Percentiles rank a stretch among this genome's conserved stretches.
Evolutionary conservation across 2,329 filamentous ascomycete species (phyloP).

Genomic region (Aspergillus persii): DNA sequence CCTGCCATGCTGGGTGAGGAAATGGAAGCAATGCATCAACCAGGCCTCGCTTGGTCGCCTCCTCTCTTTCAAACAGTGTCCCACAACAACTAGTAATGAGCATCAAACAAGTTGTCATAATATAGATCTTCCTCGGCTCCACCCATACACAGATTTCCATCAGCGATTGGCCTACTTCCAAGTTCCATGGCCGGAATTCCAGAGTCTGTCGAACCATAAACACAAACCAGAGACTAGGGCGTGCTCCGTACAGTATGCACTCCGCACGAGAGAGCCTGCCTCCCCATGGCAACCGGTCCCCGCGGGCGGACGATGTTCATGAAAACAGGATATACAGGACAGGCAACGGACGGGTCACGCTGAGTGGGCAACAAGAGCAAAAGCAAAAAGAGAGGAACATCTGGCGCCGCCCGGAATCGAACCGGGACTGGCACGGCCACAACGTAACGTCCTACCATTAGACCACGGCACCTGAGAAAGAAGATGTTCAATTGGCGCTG

Average conservation of each 20-base stretch:
- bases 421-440: slow-evolving; percentile 30
- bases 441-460: slow-evolving; percentile 14
- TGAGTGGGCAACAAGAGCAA: neutral
- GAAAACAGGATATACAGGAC: neutral
- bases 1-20: neutral
- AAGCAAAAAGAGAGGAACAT: slow-evolving; percentile 4
- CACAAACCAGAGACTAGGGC: too few relatives aligned
- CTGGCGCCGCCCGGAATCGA: slow-evolving; percentile 28
- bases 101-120: neutral
- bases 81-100: neutral
- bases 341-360: too few relatives aligned
- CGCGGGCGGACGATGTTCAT: neutral
- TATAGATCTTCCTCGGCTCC: neutral
- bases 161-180: neutral
- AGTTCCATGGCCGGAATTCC: neutral
- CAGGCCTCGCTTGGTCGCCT: neutral
- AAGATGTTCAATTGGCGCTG: slow-evolving; percentile 17
- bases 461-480: neutral
- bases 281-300: neutral
- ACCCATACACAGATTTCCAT: neutral
- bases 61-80: neutral
- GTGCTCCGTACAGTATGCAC: neutral
- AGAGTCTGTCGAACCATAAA: too few relatives aligned
- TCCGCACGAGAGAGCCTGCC: neutral
- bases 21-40: neutral